Evolutionary conservation across 805 yeast genomes (phyloP).

Genomic region (Starmerella lactis-condensi): DNA sequence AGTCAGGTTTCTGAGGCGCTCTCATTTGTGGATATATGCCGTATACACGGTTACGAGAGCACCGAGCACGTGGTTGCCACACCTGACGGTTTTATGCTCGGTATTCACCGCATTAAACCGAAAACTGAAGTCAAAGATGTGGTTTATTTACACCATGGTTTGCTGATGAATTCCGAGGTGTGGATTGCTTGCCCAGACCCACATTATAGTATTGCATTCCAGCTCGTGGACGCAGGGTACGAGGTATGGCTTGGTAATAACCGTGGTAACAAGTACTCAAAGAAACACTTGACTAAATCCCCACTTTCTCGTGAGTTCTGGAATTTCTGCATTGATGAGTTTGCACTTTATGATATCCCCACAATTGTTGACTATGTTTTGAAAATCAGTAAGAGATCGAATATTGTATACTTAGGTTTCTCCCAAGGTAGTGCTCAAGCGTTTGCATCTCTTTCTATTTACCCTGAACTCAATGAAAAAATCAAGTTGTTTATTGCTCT

Average conservation of each 20-base stretch:
- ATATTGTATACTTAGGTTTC: conserved; percentile 64
- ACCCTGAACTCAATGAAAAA: conserved; percentile 40
- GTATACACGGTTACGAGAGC: conserved; percentile 44
- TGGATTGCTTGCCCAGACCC: conserved; percentile 42
- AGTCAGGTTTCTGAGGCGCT: conserved; percentile 9
- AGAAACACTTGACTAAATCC: conserved; percentile 41
- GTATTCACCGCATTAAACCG: conserved; percentile 43
- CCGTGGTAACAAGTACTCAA: conserved; percentile 81
- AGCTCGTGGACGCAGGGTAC: conserved; percentile 63
- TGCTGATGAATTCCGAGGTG: conserved; percentile 72
- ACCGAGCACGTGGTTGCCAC: conserved; percentile 68
- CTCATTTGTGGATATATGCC: conserved; percentile 45
- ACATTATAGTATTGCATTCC: conserved; percentile 47
- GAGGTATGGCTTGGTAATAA: conserved; percentile 93
- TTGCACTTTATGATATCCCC: conserved; percentile 81
- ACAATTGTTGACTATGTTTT: conserved; percentile 59
- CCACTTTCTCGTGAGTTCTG: conserved; percentile 43
- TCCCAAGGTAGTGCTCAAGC: conserved; percentile 92
- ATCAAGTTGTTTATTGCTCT: conserved; percentile 52
- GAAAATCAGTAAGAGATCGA: conserved; percentile 27
- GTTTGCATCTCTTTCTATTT: conserved; percentile 55
- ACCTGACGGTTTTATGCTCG: conserved; percentile 54
- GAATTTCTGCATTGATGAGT: conserved; percentile 83
- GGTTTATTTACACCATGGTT: conserved; percentile 78
- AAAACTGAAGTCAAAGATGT: conserved; percentile 23